These are phyloP conservation scores for Starmerella vitae DNA, from an alignment of 805 yeast genomes.

Conservation along the genomic window DNA sequence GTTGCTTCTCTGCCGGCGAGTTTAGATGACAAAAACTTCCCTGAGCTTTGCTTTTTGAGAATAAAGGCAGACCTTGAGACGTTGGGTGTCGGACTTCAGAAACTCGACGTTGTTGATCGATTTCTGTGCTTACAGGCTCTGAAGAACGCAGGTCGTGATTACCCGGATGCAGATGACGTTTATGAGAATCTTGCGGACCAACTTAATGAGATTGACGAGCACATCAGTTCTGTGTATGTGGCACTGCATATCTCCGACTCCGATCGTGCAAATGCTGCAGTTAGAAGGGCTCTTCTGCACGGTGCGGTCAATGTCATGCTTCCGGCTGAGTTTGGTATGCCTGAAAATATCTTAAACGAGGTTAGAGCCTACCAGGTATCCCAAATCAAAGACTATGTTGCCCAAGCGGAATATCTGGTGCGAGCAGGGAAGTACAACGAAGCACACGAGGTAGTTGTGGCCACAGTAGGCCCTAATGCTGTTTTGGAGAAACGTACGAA, in stretches of 20 bases:
- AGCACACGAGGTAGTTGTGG: conserved; percentile 48
- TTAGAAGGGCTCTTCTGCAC: conserved; percentile 4
- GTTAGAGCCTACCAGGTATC: conserved; percentile 48
- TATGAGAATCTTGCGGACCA: conserved; percentile 10
- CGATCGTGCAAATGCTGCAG: conserved; percentile 25
- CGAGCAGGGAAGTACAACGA: conserved; percentile 45
- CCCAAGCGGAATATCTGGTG: conserved; percentile 48
- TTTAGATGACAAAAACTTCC: not conserved
- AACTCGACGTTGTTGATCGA: conserved; percentile 12
- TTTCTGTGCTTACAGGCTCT: conserved; percentile 19
- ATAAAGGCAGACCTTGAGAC: conserved; percentile 7
- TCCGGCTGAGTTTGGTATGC: conserved; percentile 26
- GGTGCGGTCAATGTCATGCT: conserved; percentile 21
- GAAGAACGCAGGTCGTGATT: not conserved
- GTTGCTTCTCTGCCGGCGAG: conserved; percentile 4
- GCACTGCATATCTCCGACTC: conserved; percentile 45
- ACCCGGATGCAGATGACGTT: conserved; percentile 8
- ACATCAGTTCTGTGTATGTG: conserved; percentile 51
- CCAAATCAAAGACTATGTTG: conserved; percentile 37
- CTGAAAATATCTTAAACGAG: conserved; percentile 33
- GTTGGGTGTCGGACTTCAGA: conserved; percentile 10
- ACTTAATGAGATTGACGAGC: conserved; percentile 32
- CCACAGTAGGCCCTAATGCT: conserved; percentile 57
- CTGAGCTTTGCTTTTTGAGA: conserved; percentile 17
- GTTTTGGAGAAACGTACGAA: conserved; percentile 37